A percentile compares a stretch with the other conserved stretches of the same genome.
Conservation (phyloP, 352 stramenopile genomes). For the Bremia lactucae region DNA sequence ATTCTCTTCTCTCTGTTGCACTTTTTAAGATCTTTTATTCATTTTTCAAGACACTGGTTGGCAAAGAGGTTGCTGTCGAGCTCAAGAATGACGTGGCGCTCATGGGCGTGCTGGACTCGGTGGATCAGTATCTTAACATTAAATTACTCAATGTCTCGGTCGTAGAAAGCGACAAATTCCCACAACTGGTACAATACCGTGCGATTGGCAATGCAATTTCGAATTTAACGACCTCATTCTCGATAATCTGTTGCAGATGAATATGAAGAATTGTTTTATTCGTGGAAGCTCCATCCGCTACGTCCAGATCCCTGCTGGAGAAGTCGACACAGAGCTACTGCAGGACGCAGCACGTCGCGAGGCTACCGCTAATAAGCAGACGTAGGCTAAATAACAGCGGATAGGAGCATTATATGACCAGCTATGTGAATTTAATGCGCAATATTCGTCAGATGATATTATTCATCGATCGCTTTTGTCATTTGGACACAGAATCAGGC, state of each 20-base stretch:
- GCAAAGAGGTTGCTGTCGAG: conserved; percentile 96
- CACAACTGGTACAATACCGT: conserved; percentile 87
- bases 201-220: too few relatives aligned
- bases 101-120: conserved; percentile 92
- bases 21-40: conserved; percentile 90
- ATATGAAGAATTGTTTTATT: conserved; percentile 98
- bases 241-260: conserved; percentile 43
- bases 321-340: conserved; percentile 96
- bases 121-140: conserved; percentile 99
- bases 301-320: conserved; percentile 93
- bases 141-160: conserved; percentile 95
- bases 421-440: too few relatives aligned
- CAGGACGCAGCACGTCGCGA: conserved; percentile 65
- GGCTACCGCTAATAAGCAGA: conserved; percentile 65
- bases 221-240: too few relatives aligned
- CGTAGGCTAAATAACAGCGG: too few relatives aligned
- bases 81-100: conserved; percentile 99
- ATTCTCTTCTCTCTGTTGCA: neutral
- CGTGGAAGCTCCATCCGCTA: conserved; percentile 96
- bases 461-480: too few relatives aligned
- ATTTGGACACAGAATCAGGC: too few relatives aligned
- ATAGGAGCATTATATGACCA: too few relatives aligned
- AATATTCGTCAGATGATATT: too few relatives aligned
- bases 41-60: conserved; percentile 98
- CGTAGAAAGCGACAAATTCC: conserved; percentile 93